A percentile compares a stretch with the other conserved stretches of the same genome.
Conservation (phyloP, 2,329 filamentous ascomycete species). For the Penicillium fuscoglaucum region DNA sequence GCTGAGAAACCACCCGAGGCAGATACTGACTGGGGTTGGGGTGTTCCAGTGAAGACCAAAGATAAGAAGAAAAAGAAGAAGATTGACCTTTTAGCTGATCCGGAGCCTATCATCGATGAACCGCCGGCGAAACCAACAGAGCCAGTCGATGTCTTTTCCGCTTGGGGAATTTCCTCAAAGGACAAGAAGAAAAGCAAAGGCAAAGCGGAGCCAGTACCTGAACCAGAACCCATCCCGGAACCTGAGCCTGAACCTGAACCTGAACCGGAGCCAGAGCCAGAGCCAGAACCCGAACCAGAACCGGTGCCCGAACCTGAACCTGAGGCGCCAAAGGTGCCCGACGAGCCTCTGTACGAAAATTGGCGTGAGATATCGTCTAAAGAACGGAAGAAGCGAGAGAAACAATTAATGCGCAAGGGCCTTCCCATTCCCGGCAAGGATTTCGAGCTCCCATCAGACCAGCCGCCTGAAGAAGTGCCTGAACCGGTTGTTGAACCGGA, state of each 20-base stretch:
- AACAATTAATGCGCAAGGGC: constrained; percentile 28
- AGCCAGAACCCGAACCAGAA: constrained; percentile 38
- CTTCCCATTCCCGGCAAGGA: constrained; percentile 34
- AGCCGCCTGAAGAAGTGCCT: constrained; percentile 23
- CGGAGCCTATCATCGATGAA: constrained; percentile 26
- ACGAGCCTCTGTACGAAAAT: constrained; percentile 39
- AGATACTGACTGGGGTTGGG: constrained; percentile 36
- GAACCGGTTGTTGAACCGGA: constrained; percentile 21
- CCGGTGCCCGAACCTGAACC: constrained; percentile 27
- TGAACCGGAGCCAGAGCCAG: constrained; percentile 24
- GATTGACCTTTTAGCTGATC: constrained; percentile 27
- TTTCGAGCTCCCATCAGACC: constrained; percentile 26
- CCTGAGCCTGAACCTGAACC: constrained; percentile 11
- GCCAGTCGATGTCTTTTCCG: constrained; percentile 29
- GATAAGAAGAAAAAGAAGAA: constrained; percentile 39
- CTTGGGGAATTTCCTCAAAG: constrained; percentile 26
- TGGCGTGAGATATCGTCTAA: constrained; percentile 41
- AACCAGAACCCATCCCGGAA: constrained; percentile 20
- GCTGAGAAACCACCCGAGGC: constrained; percentile 15
- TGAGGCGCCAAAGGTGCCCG: constrained; percentile 26
- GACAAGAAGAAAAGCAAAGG: constrained; percentile 38
- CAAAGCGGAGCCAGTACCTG: constrained; percentile 26
- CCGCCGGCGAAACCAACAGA: constrained; percentile 24
- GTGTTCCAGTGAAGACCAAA: constrained; percentile 30
- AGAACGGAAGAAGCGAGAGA: constrained; percentile 49